These are phyloP conservation scores for Kwoniella dendrophila DNA, from an alignment of 768 basidiomycete species.

Conservation along the genomic window DNA sequence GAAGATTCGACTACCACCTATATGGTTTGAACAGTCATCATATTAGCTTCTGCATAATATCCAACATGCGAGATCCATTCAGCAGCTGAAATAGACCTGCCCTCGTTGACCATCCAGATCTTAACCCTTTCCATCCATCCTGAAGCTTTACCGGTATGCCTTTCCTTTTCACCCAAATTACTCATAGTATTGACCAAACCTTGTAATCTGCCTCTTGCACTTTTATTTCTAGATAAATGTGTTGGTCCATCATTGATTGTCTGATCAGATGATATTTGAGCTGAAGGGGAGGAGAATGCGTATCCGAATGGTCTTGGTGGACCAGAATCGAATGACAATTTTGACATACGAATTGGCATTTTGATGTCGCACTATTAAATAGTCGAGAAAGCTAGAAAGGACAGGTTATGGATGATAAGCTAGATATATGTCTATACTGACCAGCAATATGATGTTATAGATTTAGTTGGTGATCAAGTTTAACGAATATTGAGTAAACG, in stretches of 20 bases:
- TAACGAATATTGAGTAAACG: neutral
- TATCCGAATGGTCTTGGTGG: slow-evolving; percentile 22
- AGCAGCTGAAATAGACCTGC: slow-evolving; percentile 52
- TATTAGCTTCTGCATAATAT: neutral
- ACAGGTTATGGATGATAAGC: too few relatives aligned
- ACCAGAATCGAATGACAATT: slow-evolving; percentile 40
- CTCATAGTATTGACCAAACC: slow-evolving; percentile 71
- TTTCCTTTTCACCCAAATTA: slow-evolving; percentile 20
- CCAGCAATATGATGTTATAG: neutral
- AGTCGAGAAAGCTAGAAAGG: too few relatives aligned
- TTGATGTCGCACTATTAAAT: too few relatives aligned
- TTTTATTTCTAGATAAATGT: slow-evolving; percentile 79
- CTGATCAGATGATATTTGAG: slow-evolving; percentile 2
- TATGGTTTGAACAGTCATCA: neutral
- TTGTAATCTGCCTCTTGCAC: slow-evolving; percentile 79
- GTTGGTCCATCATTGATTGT: slow-evolving; percentile 55
- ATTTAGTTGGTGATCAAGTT: neutral
- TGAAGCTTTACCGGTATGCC: slow-evolving; percentile 53
- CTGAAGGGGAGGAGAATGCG: slow-evolving; percentile 9
- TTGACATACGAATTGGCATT: slow-evolving; percentile 18
- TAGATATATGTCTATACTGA: too few relatives aligned
- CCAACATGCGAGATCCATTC: neutral
- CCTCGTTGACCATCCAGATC: slow-evolving; percentile 95
- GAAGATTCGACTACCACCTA: slow-evolving; percentile 68
- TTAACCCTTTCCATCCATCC: slow-evolving; percentile 61